Evolutionary conservation across 805 yeast genomes (phyloP).

Genomic region (Kazachstania viticola): DNA sequence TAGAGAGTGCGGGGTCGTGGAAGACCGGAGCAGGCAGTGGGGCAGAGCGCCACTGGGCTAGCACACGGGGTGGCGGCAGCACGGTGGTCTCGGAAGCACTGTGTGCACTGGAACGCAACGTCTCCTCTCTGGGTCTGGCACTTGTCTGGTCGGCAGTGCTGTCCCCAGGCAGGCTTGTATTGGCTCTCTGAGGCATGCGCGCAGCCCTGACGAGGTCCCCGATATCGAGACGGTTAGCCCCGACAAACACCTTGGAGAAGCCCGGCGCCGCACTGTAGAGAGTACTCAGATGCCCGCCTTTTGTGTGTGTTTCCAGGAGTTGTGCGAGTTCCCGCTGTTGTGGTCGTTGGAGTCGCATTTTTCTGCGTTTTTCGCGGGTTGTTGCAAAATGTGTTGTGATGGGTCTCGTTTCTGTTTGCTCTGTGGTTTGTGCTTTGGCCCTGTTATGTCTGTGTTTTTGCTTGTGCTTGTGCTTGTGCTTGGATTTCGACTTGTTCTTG

Average conservation of each 20-base stretch:
- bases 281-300: too few species aligned
- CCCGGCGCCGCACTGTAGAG: constrained; percentile 25
- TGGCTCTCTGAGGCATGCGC: constrained; percentile 22
- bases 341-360: constrained; percentile 8
- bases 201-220: constrained; percentile 16
- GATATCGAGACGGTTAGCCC: constrained; percentile 17
- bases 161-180: too few species aligned
- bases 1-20: too few species aligned
- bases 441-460: not conserved
- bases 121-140: too few species aligned
- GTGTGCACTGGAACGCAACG: too few species aligned
- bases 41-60: constrained; percentile 10
- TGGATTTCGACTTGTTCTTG: constrained; percentile 21
- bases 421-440: not conserved
- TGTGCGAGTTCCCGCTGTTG: constrained; percentile 10
- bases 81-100: too few species aligned
- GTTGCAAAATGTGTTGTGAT: constrained; percentile 5
- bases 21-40: too few species aligned
- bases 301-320: not conserved
- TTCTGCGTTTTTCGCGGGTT: constrained; percentile 15
- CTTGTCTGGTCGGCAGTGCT: too few species aligned
- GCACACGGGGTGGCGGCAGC: constrained; percentile 11
- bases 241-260: constrained; percentile 19
- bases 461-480: too few species aligned
- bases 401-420: too few species aligned